Evolutionary conservation across 495 filamentous ascomycete species (phyloP).

Genomic region (Neurospora sp.): DNA sequence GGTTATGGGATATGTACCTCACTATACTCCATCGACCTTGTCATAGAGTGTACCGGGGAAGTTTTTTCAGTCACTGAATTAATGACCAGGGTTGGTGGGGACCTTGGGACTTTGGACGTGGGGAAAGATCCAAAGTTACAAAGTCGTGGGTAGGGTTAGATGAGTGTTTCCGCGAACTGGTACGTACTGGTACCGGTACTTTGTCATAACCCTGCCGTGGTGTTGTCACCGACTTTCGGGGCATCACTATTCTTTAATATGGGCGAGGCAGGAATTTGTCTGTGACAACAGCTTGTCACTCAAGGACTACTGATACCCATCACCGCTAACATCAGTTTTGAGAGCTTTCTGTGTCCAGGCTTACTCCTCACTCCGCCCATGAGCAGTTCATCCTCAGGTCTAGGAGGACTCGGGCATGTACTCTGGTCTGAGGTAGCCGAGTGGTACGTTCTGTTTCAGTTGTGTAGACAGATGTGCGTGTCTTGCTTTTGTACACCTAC

Average conservation of each 20-base stretch:
- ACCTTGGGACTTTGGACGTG: neutral
- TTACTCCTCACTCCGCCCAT: rapidly evolving
- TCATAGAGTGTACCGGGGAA: too few species aligned
- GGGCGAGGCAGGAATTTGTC: neutral
- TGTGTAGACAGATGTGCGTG: neutral
- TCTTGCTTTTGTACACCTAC: neutral
- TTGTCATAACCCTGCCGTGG: neutral
- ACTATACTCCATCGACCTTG: too few species aligned
- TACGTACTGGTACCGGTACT: neutral
- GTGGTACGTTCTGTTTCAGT: neutral
- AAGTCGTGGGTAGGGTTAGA: neutral
- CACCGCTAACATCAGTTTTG: neutral
- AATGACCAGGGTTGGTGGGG: neutral
- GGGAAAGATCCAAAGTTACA: neutral
- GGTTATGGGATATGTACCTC: too few species aligned
- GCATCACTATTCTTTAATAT: neutral
- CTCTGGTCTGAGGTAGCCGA: neutral
- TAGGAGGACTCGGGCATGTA: neutral
- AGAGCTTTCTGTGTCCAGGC: neutral
- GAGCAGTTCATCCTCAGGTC: neutral
- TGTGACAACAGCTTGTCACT: neutral
- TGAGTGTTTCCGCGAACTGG: neutral
- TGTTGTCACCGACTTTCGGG: neutral
- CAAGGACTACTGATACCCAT: neutral
- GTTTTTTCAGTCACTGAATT: neutral